phyloP scores from a whole-genome alignment of 2,329 filamentous ascomycete species.

The Fusarium veterinarium region DNA sequence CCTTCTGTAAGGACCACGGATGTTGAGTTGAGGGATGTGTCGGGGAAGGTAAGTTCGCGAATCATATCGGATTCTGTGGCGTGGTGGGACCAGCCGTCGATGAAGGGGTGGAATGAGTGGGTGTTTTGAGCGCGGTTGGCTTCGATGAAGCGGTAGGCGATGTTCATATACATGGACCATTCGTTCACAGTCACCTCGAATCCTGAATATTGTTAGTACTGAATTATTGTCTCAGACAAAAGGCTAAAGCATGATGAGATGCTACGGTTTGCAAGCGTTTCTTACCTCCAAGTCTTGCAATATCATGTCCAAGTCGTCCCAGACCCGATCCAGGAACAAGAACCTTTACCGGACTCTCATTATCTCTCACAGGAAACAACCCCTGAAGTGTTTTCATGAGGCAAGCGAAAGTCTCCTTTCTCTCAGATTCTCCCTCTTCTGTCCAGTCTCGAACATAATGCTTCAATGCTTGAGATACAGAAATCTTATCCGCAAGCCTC shows the following conservation, averaged over 20 bases:
- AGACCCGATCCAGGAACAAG: conserved; percentile 66
- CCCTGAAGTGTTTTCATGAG: conserved; percentile 49
- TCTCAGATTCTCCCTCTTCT: conserved; percentile 58
- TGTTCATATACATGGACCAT: conserved; percentile 68
- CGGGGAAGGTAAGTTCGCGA: conserved; percentile 59
- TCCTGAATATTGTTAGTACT: conserved; percentile 38
- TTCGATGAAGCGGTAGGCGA: conserved; percentile 63
- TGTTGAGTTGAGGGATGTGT: conserved; percentile 49
- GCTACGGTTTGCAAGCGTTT: fast-evolving
- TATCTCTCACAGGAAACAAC: conserved; percentile 46
- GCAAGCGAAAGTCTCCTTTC: conserved; percentile 56
- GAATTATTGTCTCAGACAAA: fast-evolving
- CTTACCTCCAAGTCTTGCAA: conserved; percentile 56
- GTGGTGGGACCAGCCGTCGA: conserved; percentile 69
- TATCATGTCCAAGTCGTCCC: conserved; percentile 63
- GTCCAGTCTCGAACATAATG: conserved; percentile 70
- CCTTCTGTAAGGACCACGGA: conserved; percentile 63
- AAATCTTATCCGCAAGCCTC: conserved; percentile 57
- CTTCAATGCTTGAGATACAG: conserved; percentile 65
- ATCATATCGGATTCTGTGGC: conserved; percentile 59
- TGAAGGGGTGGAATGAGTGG: conserved; percentile 60
- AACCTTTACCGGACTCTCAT: conserved; percentile 47
- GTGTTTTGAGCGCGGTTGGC: conserved; percentile 40
- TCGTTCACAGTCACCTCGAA: conserved; percentile 67
- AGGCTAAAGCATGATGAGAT: fast-evolving